Evolutionary conservation across 129 eudicot species (phyloP), one percentile per base, ranked within the genome.

Genomic region (Oenanthe sinensis): DNA sequence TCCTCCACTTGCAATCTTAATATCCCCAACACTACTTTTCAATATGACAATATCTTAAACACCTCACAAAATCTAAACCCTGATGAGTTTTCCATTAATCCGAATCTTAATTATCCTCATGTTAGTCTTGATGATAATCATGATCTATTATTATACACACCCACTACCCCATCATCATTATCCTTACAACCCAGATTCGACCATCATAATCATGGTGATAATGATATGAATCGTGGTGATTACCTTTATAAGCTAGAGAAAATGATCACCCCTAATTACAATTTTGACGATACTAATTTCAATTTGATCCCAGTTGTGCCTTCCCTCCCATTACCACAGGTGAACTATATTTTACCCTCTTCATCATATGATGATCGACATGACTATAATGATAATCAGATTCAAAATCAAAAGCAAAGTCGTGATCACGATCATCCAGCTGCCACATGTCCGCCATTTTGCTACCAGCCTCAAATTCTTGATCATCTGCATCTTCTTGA

Each of bases 31-130:
- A 75, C 60, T 28, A 14, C 20, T 65, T 8, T 44, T 43, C 71
- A 63, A n/a, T n/a, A 37, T 28, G 81, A 78, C 5, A 36, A 17
- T 3, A 52, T 50, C 37, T 78, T 78, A 46, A 40, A 46, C 71
- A 47, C 42, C 15, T 69, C 62, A 10, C 47, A 30, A 24, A 67
- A 76, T 71, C n/a, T 55, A 26, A 70, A 82, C 80, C 85, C 81
- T 82, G 71, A 54, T 82, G 71, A 54, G 39, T 69, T 77, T 12
- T 52, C 49, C 3, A 12, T 67, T 30, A 30, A 13, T 14, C 60
- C 36, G 7, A n/a, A 60, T 28, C 15, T 28, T n/a, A 28, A 8
- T 55, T 28, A 22, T 20, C 48, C 46, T 76, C 33, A 69, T 33
- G 20, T 8, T 72, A 30, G 3, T 78, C 62, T 19, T 11, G 77